These are phyloP conservation scores for Melampsora americana DNA, from an alignment of 1,284 basidiomycete genomes.

Conservation along the genomic window DNA sequence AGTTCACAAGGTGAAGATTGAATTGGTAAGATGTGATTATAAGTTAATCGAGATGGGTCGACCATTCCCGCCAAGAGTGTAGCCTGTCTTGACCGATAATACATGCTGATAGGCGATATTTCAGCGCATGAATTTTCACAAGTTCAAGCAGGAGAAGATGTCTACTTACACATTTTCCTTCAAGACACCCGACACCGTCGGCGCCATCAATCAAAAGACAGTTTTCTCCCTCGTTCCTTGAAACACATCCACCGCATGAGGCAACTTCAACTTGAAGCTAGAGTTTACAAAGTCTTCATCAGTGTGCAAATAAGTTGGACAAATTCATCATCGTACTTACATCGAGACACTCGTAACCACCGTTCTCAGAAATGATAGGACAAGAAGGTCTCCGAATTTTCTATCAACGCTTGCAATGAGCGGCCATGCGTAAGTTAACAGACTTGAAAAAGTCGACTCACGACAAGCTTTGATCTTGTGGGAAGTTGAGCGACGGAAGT, in stretches of 20 bases:
- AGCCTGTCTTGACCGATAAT: not conserved
- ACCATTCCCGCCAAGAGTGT: not conserved
- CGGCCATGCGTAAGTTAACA: no score
- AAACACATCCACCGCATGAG: conserved; percentile 31
- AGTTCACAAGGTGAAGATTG: not conserved
- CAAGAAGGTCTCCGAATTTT: conserved; percentile 10
- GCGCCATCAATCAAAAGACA: conserved; percentile 29
- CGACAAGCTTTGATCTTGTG: no score
- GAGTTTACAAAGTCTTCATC: not conserved
- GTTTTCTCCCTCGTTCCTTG: conserved; percentile 24
- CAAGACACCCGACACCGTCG: conserved; percentile 26
- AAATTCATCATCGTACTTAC: conserved; percentile 6
- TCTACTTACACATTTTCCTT: conserved; percentile 17
- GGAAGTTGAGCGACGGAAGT: no score
- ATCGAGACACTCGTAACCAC: conserved; percentile 20
- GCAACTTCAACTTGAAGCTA: conserved; percentile 23
- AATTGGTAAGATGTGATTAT: no score
- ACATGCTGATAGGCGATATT: not conserved
- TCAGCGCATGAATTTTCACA: not conserved
- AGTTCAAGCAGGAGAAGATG: not conserved
- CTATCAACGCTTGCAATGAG: not conserved
- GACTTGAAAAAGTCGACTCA: not conserved
- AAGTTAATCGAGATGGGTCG: not conserved
- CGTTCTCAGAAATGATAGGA: conserved; percentile 7
- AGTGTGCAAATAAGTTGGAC: not conserved